Base-by-base conservation (phyloP, 495 filamentous ascomycete species). In the Aspergillus hancockii region DNA sequence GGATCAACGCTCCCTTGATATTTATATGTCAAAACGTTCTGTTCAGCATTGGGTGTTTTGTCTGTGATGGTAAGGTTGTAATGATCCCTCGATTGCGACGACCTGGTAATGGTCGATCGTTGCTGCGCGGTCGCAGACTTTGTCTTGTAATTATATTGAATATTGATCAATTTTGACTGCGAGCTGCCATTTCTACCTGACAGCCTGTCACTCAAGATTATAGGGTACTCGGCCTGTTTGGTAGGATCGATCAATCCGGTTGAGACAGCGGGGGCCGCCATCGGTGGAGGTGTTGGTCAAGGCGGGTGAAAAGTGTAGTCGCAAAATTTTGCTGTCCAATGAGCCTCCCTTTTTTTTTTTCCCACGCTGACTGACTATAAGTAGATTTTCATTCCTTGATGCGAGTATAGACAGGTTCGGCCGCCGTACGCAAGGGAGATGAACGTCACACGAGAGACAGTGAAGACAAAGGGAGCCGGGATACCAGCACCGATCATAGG, bases 111-210 rank as follows among this genome's bases (percentile, higher is more conserved):
- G 21, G 60, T 72, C 28, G 70, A 73, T 41, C 66, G 73, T 60
- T 74, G 77, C 45, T 72, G 68, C 38, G 68, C 58, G 46, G 72
- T 72, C 19, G 75, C 69, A 34, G 80, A 71, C 49, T 81, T 78
- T 62, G 79, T 80, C 62, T 81, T 83, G 70, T 84, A 79, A 57
- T 85, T 85, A 61, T 79, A 81, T 38, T 75, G 75, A 49, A 81
- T 69, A 41, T 78, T 78, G 56, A 79, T 52, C 30, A 77, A 67
- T 22, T 59, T 53, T 41, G 72, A 63, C 22, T 63, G 43, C 5
- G 70, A 62, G 18, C 60, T 55, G 32, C 56, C 46, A 8, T 65
- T 54, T 36, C 62, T 64, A n/a, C 60, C 67, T 23, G 75, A 65
- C 23, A 81, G 61, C 47, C 69, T 61, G 34, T 81, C 75, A 28